These are phyloP conservation scores for Cryptococcus sp. DNA, from an alignment of 1,284 basidiomycete species.

Conservation along the genomic window DNA sequence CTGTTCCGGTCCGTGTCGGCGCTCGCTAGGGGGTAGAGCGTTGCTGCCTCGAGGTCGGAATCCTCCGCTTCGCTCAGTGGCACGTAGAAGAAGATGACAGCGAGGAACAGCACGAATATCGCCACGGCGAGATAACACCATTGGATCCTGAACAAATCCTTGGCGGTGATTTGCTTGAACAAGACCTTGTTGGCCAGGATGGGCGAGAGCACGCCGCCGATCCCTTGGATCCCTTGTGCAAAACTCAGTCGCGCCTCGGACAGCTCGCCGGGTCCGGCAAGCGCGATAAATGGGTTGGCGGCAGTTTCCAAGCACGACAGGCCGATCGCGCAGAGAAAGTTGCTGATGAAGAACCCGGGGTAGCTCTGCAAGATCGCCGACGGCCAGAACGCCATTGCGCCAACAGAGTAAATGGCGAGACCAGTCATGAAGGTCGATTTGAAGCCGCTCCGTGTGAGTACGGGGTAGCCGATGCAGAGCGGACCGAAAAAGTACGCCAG, in stretches of 20 bases:
- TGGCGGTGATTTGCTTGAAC: slow-evolving; percentile 31
- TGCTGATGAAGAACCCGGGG: slow-evolving; percentile 50
- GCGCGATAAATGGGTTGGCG: slow-evolving; percentile 52
- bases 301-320: slow-evolving; percentile 48
- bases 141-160: slow-evolving; percentile 46
- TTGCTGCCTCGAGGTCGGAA: slow-evolving; percentile 44
- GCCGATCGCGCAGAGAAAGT: slow-evolving; percentile 47
- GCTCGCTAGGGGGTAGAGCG: slow-evolving; percentile 28
- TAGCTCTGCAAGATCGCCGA: slow-evolving; percentile 47
- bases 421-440: slow-evolving; percentile 52
- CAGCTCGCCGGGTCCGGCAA: slow-evolving; percentile 50
- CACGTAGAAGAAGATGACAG: slow-evolving; percentile 51
- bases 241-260: slow-evolving; percentile 49
- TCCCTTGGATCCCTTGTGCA: slow-evolving; percentile 50
- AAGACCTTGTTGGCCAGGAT: slow-evolving; percentile 45
- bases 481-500: slow-evolving; percentile 47
- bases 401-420: slow-evolving; percentile 45
- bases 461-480: slow-evolving; percentile 38
- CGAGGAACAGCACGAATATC: slow-evolving; percentile 47
- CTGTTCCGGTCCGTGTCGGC: slow-evolving; percentile 23
- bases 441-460: slow-evolving; percentile 44
- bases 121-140: slow-evolving; percentile 53
- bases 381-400: slow-evolving; percentile 53
- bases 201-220: slow-evolving; percentile 43
- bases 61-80: slow-evolving; percentile 46